Evolutionary conservation across 1,139 yeast species (phyloP), one percentile per base, ranked within the genome.

Genomic region (Yamadazyma atlantica): DNA sequence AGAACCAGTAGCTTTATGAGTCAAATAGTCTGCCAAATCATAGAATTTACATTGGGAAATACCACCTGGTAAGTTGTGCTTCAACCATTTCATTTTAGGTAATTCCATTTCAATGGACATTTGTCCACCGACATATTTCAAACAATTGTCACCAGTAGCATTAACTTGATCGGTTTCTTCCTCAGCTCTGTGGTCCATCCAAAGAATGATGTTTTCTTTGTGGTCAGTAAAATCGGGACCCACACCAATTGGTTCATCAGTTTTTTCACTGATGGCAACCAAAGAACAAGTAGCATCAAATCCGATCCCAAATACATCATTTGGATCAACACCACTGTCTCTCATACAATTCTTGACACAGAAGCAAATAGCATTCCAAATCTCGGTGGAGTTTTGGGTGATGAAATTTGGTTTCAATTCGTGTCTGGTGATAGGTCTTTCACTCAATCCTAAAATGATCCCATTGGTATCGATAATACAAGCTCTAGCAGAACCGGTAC

Each of bases 131-230:
- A 92, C 98, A 57, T 88, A 92, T 59, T 86, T 84, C 54, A 92
- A 74, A 44, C 86, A 77, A 53, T 78, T 80, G 58, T 88, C 95
- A 29, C 76, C 76, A 1, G 96, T 84, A 33, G 83, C 79, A 60
- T 90, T 90, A 60, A 92, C 89, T 38, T 69, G 75, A 44, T 78
- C 67, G 15, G 97, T 89, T 60, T 90, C 96, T n/a, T 71, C 70
- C n/a, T 73, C 81, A 1, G 98, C 97, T 48, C 98, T 77, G 62
- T 92, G 98, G 64, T 92, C 98, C 97, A 92, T 90, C 97, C 98
- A 92, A 42, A 92, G 66, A 37, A 92, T 81, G 53, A 92, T 83
- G 61, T 92, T 89, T 57, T 90, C 95, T 46, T 75, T 75, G 29
- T 68, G 51, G 53, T 87, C 82, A 29, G 64, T 49, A 58, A 87